Evolutionary conservation across 768 basidiomycete genomes (phyloP).

Genomic region (Mycena galopus): DNA sequence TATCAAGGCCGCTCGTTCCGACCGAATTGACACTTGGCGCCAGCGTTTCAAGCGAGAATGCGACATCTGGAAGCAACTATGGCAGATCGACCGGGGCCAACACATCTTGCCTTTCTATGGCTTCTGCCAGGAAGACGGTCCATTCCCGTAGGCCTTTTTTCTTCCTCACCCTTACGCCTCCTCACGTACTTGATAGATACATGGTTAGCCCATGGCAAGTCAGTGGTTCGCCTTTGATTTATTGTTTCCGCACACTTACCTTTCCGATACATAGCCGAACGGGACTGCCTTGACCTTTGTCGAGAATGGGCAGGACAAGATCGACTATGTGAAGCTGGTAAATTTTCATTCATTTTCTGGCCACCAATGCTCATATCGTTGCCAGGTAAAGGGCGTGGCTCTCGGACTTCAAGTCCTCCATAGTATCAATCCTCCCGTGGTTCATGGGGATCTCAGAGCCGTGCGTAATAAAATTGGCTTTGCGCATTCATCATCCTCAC

Average conservation of each 20-base stretch:
- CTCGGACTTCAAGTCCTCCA: constrained; percentile 64
- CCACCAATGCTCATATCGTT: not conserved
- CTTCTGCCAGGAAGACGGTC: constrained; percentile 67
- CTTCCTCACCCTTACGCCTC: not conserved
- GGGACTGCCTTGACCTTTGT: constrained; percentile 65
- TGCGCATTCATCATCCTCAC: constrained; percentile 7
- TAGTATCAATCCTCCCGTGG: constrained; percentile 61
- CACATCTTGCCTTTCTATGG: constrained; percentile 72
- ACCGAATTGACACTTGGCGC: not conserved
- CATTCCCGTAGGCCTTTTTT: constrained; percentile 60
- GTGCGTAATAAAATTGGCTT: constrained; percentile 44
- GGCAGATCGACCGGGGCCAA: constrained; percentile 63
- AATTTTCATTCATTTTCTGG: constrained; percentile 5
- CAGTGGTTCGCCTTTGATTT: not conserved
- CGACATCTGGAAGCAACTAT: constrained; percentile 66
- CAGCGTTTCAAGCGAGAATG: constrained; percentile 69
- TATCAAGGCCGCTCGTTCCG: not conserved
- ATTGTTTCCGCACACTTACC: not conserved
- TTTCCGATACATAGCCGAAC: constrained; percentile 40
- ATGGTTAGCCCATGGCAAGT: constrained; percentile 72
- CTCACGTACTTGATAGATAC: constrained; percentile 51
- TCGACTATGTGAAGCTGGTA: constrained; percentile 62
- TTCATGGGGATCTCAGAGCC: constrained; percentile 69
- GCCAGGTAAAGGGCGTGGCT: constrained; percentile 60
- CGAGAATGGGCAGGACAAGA: constrained; percentile 48